Conservation (phyloP, 2,329 filamentous ascomycete genomes). For the Helminthosporium solani region DNA sequence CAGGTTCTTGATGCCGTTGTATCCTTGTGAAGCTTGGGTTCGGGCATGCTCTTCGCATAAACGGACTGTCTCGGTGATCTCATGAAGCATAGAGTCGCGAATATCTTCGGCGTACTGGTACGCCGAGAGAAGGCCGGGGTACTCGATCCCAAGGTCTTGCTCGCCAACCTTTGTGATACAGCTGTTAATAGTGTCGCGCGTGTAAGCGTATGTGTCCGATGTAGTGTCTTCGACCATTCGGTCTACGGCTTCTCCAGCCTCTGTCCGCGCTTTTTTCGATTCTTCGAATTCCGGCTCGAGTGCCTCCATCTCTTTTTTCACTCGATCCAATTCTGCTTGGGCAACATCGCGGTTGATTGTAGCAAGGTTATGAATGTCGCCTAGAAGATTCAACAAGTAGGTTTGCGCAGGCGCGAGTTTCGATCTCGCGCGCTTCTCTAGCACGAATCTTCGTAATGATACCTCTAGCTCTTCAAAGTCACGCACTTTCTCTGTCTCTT, state of each 20-base stretch:
- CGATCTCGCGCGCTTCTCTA: conserved; percentile 92
- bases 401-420: conserved; percentile 95
- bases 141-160: conserved; percentile 75
- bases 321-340: conserved; percentile 78
- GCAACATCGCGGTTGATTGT: conserved; percentile 86
- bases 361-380: conserved; percentile 80
- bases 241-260: conserved; percentile 80
- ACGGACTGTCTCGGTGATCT: conserved; percentile 76
- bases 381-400: conserved; percentile 89
- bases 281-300: conserved; percentile 84
- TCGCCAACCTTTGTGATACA: conserved; percentile 77
- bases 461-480: conserved; percentile 90
- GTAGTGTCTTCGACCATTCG: conserved; percentile 81
- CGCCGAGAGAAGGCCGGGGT: conserved; percentile 79
- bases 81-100: conserved; percentile 86
- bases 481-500: conserved; percentile 72
- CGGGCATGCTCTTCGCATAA: conserved; percentile 86
- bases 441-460: conserved; percentile 85
- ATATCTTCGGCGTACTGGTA: conserved; percentile 94
- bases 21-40: conserved; percentile 71
- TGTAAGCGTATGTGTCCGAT: conserved; percentile 81
- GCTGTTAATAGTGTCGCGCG: conserved; percentile 70
- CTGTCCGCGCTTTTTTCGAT: conserved; percentile 74
- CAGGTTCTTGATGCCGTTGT: conserved; percentile 83
- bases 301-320: conserved; percentile 75